Evolutionary conservation across 1,284 basidiomycete genomes (phyloP).

Genomic region (Moniliophthora roreri): DNA sequence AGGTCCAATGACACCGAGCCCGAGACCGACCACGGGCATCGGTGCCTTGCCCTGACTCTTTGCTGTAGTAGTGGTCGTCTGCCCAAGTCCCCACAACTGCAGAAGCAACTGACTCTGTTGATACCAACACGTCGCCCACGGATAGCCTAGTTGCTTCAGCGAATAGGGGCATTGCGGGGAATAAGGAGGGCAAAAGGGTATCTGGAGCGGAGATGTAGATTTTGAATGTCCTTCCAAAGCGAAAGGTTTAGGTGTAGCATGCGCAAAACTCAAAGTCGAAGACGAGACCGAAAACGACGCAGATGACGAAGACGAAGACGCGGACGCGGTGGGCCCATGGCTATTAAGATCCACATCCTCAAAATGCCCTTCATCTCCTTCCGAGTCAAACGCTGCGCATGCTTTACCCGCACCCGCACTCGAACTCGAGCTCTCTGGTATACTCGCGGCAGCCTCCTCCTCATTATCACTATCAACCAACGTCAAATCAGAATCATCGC

Average conservation of each 20-base stretch:
- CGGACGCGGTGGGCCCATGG: neutral
- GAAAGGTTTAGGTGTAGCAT: neutral
- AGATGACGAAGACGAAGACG: neutral
- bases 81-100: slow-evolving; percentile 1
- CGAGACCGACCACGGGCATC: too few relatives aligned
- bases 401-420: slow-evolving; percentile 1
- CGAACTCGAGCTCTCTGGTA: slow-evolving; percentile 15
- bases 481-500: slow-evolving; percentile 46
- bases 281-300: neutral
- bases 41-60: neutral
- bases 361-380: slow-evolving; percentile 2
- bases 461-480: slow-evolving; percentile 45
- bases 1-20: too few relatives aligned
- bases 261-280: neutral
- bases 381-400: slow-evolving; percentile 6
- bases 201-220: neutral
- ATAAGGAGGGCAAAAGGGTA: neutral
- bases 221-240: neutral
- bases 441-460: slow-evolving; percentile 20
- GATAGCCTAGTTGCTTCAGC: slow-evolving; percentile 11
- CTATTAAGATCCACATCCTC: slow-evolving; percentile 5
- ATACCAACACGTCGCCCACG: slow-evolving; percentile 35
- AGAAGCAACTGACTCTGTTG: slow-evolving; percentile 33
- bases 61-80: too few relatives aligned
- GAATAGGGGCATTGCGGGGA: slow-evolving; percentile 1